phyloP scores from a whole-genome alignment of 2,329 filamentous ascomycete genomes.

The Hymenoscyphus scutula region DNA sequence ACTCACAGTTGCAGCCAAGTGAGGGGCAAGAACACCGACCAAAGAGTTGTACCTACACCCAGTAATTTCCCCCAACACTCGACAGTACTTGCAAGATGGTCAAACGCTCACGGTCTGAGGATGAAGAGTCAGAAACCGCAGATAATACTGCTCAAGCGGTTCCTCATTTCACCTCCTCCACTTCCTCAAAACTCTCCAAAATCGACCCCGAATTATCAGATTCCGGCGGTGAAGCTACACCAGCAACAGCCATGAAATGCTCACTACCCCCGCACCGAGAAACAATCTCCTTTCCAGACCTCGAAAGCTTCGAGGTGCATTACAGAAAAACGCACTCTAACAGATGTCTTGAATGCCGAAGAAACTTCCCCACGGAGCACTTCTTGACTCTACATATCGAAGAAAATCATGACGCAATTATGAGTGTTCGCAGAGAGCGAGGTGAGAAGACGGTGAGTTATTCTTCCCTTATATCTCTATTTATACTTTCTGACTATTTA shows the following conservation, averaged over 20 bases:
- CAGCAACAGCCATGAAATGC: constrained; percentile 64
- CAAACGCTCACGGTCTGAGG: constrained; percentile 56
- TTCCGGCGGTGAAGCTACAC: constrained; percentile 28
- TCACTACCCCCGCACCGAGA: constrained; percentile 76
- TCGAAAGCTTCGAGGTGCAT: constrained; percentile 82
- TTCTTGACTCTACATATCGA: constrained; percentile 82
- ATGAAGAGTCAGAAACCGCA: constrained; percentile 36
- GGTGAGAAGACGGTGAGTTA: constrained; percentile 79
- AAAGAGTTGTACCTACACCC: not conserved
- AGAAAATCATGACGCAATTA: constrained; percentile 84
- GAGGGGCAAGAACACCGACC: not conserved
- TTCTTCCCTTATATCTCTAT: not conserved
- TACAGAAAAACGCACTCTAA: constrained; percentile 80
- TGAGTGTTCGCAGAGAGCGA: constrained; percentile 66
- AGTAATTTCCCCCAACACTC: constrained; percentile 38
- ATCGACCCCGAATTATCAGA: constrained; percentile 61
- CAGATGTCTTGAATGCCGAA: constrained; percentile 78
- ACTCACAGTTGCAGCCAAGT: not conserved
- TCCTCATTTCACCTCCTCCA: constrained; percentile 26
- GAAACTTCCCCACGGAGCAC: constrained; percentile 83
- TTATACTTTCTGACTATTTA: constrained; percentile 10
- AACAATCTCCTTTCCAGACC: constrained; percentile 67
- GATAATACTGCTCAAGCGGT: constrained; percentile 24
- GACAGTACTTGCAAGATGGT: constrained; percentile 46
- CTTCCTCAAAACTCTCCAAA: constrained; percentile 55